Base-by-base conservation (phyloP, 805 yeast species). In the Monosporozyma siamensis region DNA sequence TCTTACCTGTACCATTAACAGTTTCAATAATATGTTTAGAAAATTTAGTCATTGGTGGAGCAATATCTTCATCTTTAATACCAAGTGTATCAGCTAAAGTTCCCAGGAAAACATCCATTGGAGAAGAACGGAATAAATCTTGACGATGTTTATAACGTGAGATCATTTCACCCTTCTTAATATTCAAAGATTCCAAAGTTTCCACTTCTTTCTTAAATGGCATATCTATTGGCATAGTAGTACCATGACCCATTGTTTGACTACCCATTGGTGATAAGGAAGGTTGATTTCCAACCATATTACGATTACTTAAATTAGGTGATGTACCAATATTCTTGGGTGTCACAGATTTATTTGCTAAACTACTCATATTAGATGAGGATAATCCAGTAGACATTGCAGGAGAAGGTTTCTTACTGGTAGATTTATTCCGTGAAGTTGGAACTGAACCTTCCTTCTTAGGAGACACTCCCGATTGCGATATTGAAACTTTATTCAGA, bases 61-160 rank as follows among this genome's bases (percentile, higher is more conserved):
- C 63, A 25, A 52, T 48, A n/a, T 53, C 50, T 14, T 51, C 53
- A 47, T 57, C 64, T 25, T 50, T 52, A 6, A 57, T 42, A 21
- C 58, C 66, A 42, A 61, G 42, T 36, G 62, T 51, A 40, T 62
- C 66, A 12, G 58, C 60, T 34, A 63, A 43, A 7, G 66, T 59
- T 15, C 52, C 50, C 34, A 63, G 42, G 38, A 61, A 63, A 41
- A 61, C 38, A 41, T 63, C 67, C 6, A 54, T 42, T 14, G 63
- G 53, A 10, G 65, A 61, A 9, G 47, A 43, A 25, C 49, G 47
- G 34, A 56, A 58, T 6, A 60, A 42, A 36, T 62, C 61, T 46
- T 60, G 63, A 41, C 66, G 56, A 41, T 60, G 64, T 31, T 62
- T 61, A 34, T 49, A 56, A 39, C 65, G 52, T 3, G 62, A 54